Evolutionary conservation across 2,329 filamentous ascomycete genomes (phyloP).

Genomic region (Orbilia blumenaviensis): DNA sequence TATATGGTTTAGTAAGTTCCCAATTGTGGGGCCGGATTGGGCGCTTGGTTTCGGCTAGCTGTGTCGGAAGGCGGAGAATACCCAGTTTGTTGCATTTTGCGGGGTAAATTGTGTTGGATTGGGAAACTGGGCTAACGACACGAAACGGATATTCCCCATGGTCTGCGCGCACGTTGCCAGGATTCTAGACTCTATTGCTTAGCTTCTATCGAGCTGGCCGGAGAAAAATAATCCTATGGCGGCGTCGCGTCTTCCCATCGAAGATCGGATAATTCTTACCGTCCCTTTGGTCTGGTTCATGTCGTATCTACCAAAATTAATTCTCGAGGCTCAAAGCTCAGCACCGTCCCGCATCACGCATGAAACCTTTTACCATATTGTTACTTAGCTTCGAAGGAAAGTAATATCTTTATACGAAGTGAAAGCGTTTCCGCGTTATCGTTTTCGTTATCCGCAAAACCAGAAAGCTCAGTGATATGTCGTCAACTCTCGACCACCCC

Average conservation of each 20-base stretch:
- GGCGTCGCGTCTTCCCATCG: background rate
- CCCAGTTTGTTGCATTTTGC: slow-evolving; percentile 44
- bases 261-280: too few species aligned
- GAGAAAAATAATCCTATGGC: background rate
- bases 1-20: background rate
- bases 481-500: slow-evolving; percentile 5
- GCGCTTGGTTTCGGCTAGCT: slow-evolving; percentile 13
- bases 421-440: too few species aligned
- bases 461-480: background rate
- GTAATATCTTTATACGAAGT: too few species aligned
- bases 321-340: too few species aligned
- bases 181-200: background rate
- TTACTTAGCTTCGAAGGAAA: too few species aligned
- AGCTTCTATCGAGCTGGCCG: background rate
- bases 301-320: too few species aligned
- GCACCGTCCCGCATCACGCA: too few species aligned
- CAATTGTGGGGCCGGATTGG: slow-evolving; percentile 4
- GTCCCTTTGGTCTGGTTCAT: too few species aligned
- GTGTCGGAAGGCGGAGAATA: slow-evolving; percentile 37
- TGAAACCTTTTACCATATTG: too few species aligned
- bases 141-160: background rate
- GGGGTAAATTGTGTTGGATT: slow-evolving; percentile 17
- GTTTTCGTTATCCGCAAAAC: background rate
- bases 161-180: background rate
- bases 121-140: background rate